Base-by-base conservation (phyloP, 371 early-diverging fungal species). In the Vairimorpha apis region DNA sequence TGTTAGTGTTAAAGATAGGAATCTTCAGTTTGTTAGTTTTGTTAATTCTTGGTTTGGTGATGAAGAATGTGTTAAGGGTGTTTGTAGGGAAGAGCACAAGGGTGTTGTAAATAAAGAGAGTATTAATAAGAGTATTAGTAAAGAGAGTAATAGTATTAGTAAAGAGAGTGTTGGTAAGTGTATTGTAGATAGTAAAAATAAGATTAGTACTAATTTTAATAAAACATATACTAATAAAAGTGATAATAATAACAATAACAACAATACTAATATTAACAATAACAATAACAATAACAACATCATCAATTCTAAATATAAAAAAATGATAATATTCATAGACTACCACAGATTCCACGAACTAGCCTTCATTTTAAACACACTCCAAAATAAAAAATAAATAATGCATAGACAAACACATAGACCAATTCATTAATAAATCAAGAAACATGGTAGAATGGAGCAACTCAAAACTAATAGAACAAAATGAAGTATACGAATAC, bases 321-420 rank as follows among this genome's bases (percentile, higher is more conserved):
- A 91, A 1, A 85, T 96, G 0, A 83, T 98, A 21, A 93, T 97
- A 0, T 87, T 90, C 1, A 90, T 93, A 71, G 86, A 90, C 1
- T 87, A 92, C 0, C 88, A 92, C 13, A 88, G 96, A 32, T 88
- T 92, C 0, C 85, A 96, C 29, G 99, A 98, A 83, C 77, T 98
- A 3, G 87, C 89, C 0, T 90, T 90, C 70, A 79, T 92, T 44
- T 81, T 98, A 27, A 74, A 87, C 41, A 41, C 47, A 8, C 35
- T 67, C 13, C 65, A 67, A 65, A 59, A 60, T 21, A 81, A 82
- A n/a, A 81, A 88, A 38, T 86, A 86, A 44, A 72, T 87, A 38
- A 62, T 73, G 8, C 41, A n/a, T 79, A 10, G 53, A 74, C 7
- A 69, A 70, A 23, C 62, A 67, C 64, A 76, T 68, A 14, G 71